Conservation (phyloP, 371 early-diverging fungal species). For the Lichtheimia ornata region DNA sequence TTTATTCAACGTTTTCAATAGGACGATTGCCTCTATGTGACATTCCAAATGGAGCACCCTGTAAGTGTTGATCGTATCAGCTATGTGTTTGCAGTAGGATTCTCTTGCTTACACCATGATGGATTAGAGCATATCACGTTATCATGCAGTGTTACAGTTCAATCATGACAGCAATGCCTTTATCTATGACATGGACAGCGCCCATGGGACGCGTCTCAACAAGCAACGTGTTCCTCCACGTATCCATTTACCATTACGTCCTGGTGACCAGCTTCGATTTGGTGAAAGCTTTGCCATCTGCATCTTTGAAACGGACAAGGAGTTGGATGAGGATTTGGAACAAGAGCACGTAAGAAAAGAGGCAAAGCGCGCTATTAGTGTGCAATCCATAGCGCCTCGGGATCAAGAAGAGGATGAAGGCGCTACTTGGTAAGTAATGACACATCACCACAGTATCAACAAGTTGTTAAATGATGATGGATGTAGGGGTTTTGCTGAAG, state of each 20-base stretch:
- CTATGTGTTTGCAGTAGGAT: neutral
- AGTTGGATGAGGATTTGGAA: constrained; percentile 52
- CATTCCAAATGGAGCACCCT: constrained; percentile 61
- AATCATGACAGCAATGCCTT: constrained; percentile 64
- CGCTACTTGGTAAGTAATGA: constrained; percentile 38
- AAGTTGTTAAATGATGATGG: neutral
- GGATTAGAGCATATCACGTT: constrained; percentile 69
- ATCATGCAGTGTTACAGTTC: constrained; percentile 78
- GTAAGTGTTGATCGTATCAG: constrained; percentile 29
- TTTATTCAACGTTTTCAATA: constrained; percentile 6
- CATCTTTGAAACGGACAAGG: constrained; percentile 61
- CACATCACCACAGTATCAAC: neutral
- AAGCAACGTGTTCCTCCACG: constrained; percentile 57
- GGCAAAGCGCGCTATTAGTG: no score
- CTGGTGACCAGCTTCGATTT: constrained; percentile 82
- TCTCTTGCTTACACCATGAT: neutral
- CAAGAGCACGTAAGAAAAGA: constrained; percentile 21
- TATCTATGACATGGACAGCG: constrained; percentile 78
- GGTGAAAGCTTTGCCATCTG: constrained; percentile 82
- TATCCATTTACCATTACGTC: constrained; percentile 51
- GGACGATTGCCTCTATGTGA: constrained; percentile 60
- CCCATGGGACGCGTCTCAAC: constrained; percentile 83
- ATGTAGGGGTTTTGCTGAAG: constrained; percentile 74
- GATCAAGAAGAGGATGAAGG: constrained; percentile 33
- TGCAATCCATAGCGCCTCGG: no score